A percentile compares a stretch with the other conserved stretches of the same genome.
Evolutionary conservation across 805 yeast genomes (phyloP).

Genomic region (Nakazawaea siamensis): DNA sequence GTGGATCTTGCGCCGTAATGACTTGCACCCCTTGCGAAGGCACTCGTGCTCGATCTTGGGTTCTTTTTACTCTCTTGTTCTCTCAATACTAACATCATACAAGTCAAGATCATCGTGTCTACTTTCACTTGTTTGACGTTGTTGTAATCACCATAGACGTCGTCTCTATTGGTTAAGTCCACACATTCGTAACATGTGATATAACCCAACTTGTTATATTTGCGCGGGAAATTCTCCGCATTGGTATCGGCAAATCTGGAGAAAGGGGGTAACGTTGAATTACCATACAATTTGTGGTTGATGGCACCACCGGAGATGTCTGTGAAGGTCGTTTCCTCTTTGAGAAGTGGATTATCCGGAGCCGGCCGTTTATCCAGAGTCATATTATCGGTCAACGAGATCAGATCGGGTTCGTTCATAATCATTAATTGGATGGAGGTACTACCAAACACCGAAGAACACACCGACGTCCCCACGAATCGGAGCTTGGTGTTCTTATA

Average conservation of each 20-base stretch:
- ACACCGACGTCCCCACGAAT: conserved; percentile 13
- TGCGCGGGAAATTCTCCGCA: conserved; percentile 10
- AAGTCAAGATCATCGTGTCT: conserved; percentile 12
- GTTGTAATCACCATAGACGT: conserved; percentile 8
- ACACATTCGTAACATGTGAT: conserved; percentile 9
- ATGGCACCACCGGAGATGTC: conserved; percentile 10
- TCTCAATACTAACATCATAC: conserved; percentile 12
- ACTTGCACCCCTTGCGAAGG: conserved; percentile 1
- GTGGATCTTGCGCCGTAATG: background rate
- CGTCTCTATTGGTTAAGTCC: conserved; percentile 5
- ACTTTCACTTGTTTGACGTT: conserved; percentile 10
- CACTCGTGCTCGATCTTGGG: conserved; percentile 5
- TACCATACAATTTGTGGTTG: conserved; percentile 9
- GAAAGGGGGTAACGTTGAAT: conserved; percentile 12
- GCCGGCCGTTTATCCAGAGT: conserved; percentile 11
- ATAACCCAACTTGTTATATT: conserved; percentile 7
- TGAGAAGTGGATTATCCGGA: conserved; percentile 10
- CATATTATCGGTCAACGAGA: conserved; percentile 11
- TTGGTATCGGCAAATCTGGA: conserved; percentile 9
- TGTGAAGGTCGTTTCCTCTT: conserved; percentile 9
- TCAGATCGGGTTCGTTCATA: conserved; percentile 8
- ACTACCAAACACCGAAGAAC: conserved; percentile 10
- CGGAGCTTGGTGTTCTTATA: conserved; percentile 12
- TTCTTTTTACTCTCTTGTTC: conserved; percentile 13
- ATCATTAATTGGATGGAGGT: conserved; percentile 11